phyloP scores from a whole-genome alignment of 345 rosid genomes.

The Crucihimalaya himalaica region DNA sequence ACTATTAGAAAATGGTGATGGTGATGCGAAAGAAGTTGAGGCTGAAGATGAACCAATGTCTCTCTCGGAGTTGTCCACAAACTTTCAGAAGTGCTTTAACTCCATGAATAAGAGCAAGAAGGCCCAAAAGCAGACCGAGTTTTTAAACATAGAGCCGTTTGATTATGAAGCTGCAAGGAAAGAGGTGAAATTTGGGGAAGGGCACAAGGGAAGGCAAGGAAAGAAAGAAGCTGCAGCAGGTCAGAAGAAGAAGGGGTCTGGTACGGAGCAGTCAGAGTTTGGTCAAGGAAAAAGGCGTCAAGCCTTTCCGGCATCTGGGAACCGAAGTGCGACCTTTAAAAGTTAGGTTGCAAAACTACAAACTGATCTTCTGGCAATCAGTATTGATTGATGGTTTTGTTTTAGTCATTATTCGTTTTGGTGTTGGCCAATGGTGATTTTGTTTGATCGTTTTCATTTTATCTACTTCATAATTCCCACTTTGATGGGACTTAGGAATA shows the following conservation, averaged over 20 bases:
- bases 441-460: background rate
- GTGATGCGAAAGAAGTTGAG: conserved; percentile 36
- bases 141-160: conserved; percentile 63
- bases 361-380: conserved; percentile 1
- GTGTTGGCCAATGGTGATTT: background rate
- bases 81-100: conserved; percentile 40
- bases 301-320: conserved; percentile 45
- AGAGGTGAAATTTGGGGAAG: conserved; percentile 39
- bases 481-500: conserved; percentile 11
- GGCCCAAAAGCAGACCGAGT: conserved; percentile 32
- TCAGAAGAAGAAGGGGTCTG: conserved; percentile 34
- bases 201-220: conserved; percentile 21
- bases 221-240: conserved; percentile 31
- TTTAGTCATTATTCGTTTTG: background rate
- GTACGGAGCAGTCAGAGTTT: conserved; percentile 34
- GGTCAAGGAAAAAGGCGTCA: conserved; percentile 47
- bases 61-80: conserved; percentile 42
- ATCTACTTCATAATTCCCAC: background rate
- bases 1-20: conserved; percentile 27
- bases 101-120: conserved; percentile 43
- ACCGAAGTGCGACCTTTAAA: conserved; percentile 40
- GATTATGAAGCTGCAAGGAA: conserved; percentile 44
- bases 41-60: conserved; percentile 50
- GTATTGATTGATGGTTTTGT: background rate
- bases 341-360: conserved; percentile 15